phyloP scores from a whole-genome alignment of 1,284 basidiomycete genomes.

The Xerocomus tenax region DNA sequence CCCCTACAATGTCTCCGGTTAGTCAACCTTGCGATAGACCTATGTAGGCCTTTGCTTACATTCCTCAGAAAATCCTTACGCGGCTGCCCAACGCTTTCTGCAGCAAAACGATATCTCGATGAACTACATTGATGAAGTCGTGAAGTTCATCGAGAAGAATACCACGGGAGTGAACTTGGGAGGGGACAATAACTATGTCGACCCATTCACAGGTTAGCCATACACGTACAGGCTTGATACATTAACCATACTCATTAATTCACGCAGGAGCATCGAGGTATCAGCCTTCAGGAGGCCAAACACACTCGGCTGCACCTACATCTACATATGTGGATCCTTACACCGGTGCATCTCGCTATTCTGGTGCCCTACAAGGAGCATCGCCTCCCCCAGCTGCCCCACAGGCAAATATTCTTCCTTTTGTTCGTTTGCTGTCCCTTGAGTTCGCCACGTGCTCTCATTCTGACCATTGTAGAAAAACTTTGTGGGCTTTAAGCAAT shows the following conservation, averaged over 20 bases:
- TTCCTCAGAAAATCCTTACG: conserved; percentile 78
- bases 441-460: conserved; percentile 1
- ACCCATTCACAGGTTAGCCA: conserved; percentile 80
- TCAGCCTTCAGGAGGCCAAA: conserved; percentile 11
- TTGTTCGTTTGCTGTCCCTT: conserved; percentile 37
- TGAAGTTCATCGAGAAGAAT: conserved; percentile 90
- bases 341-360: conserved; percentile 36
- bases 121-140: conserved; percentile 84
- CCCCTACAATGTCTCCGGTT: conserved; percentile 84
- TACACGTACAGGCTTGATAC: conserved; percentile 17
- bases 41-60: conserved; percentile 4
- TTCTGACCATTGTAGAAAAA: conserved; percentile 35
- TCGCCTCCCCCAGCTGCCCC: conserved; percentile 20
- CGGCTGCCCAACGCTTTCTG: conserved; percentile 85
- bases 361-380: conserved; percentile 22
- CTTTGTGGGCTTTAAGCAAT: conserved; percentile 74
- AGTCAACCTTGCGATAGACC: conserved; percentile 19
- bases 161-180: conserved; percentile 70
- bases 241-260: not conserved
- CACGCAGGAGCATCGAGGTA: conserved; percentile 33
- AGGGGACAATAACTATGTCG: conserved; percentile 56
- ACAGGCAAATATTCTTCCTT: conserved; percentile 45
- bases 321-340: conserved; percentile 36
- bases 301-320: conserved; percentile 14
- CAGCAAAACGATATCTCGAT: conserved; percentile 76